Conservation (phyloP, 192 early-diverging fungal species). For the Coemansia sp. region DNA sequence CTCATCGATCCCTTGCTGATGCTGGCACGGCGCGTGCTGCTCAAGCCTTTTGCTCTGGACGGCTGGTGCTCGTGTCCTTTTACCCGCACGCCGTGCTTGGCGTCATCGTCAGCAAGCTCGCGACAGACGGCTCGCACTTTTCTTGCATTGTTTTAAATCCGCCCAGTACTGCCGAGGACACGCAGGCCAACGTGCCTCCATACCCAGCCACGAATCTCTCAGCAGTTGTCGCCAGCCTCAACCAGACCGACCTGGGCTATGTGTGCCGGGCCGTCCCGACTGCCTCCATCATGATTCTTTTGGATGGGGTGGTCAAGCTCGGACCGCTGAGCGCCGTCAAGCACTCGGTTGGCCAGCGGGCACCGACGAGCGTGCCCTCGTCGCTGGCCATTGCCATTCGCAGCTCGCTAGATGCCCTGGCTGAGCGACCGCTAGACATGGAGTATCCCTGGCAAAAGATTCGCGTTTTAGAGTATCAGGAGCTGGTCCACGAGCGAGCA, state of each 20-base stretch:
- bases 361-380: constrained; percentile 14
- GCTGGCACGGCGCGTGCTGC: constrained; percentile 61
- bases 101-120: constrained; percentile 25
- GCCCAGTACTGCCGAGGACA: not conserved
- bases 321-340: constrained; percentile 1
- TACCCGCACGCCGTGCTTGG: constrained; percentile 51
- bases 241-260: constrained; percentile 21
- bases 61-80: constrained; percentile 79
- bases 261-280: constrained; percentile 19
- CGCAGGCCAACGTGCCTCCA: constrained; percentile 21
- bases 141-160: constrained; percentile 43
- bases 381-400: constrained; percentile 54
- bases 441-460: constrained; percentile 90
- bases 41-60: constrained; percentile 71
- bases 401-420: constrained; percentile 33
- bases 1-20: constrained; percentile 31
- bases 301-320: constrained; percentile 37
- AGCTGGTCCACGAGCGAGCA: constrained; percentile 66
- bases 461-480: constrained; percentile 86
- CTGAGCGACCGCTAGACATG: constrained; percentile 31
- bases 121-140: constrained; percentile 41
- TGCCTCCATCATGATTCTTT: constrained; percentile 24
- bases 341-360: constrained; percentile 21
- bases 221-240: constrained; percentile 11
- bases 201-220: constrained; percentile 32